phyloP scores from a whole-genome alignment of 2,329 filamentous ascomycete genomes.

The Ceratocystis cubensis region DNA sequence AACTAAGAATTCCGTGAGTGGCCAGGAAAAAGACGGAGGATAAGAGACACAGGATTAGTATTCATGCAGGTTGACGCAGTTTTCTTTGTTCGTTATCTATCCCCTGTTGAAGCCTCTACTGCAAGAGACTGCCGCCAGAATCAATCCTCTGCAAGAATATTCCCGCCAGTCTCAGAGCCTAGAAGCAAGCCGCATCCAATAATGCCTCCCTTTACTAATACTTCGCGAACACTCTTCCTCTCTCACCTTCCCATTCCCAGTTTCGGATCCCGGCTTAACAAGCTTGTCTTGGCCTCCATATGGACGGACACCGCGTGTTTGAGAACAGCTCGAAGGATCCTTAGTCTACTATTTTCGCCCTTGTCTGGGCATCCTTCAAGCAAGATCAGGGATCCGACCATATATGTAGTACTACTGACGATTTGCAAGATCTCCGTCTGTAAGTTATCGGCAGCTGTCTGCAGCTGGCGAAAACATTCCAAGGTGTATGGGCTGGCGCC shows the following conservation, averaged over 20 bases:
- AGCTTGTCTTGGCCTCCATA: background rate
- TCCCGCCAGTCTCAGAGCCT: background rate
- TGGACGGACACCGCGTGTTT: slow-evolving; percentile 2
- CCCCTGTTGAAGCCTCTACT: background rate
- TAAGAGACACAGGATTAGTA: background rate
- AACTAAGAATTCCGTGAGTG: too few relatives aligned
- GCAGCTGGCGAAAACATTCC: background rate
- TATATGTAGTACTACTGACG: too few relatives aligned
- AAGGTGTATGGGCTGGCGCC: too few relatives aligned
- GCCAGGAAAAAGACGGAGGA: too few relatives aligned
- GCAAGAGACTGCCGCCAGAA: too few relatives aligned
- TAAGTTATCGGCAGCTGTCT: background rate
- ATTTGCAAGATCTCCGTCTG: background rate
- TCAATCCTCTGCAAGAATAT: background rate
- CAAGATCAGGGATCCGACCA: too few relatives aligned
- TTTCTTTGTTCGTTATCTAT: background rate
- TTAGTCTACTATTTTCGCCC: slow-evolving; percentile 5
- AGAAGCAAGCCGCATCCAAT: background rate
- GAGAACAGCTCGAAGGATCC: slow-evolving; percentile 4
- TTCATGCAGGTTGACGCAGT: background rate
- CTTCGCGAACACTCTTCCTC: background rate
- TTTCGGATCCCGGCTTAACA: background rate
- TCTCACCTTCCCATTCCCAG: background rate
- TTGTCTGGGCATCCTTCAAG: background rate
- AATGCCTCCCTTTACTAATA: background rate